phyloP scores from a whole-genome alignment of 805 yeast genomes.

The Phaffomyces opuntiae region DNA sequence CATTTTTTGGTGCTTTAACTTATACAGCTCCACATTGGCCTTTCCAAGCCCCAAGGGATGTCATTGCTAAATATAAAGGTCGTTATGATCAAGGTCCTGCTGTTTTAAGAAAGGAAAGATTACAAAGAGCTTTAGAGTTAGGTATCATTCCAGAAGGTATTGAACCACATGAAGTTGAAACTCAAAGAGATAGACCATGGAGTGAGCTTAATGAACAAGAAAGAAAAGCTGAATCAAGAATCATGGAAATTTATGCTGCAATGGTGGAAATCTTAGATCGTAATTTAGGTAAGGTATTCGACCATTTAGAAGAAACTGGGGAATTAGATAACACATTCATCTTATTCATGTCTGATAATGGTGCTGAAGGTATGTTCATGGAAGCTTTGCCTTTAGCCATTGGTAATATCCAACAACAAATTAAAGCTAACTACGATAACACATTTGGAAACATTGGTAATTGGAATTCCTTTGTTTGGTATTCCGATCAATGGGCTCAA shows the following conservation, averaged over 20 bases:
- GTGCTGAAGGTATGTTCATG: too few relatives aligned
- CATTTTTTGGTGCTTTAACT: slow-evolving; percentile 48
- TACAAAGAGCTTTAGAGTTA: slow-evolving; percentile 32
- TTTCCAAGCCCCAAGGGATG: slow-evolving; percentile 47
- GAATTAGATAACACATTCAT: slow-evolving; percentile 42
- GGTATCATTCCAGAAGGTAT: slow-evolving; percentile 23
- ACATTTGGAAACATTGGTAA: too few relatives aligned
- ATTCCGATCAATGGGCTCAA: slow-evolving; percentile 55
- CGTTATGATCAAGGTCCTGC: slow-evolving; percentile 43
- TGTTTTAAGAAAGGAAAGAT: slow-evolving; percentile 32
- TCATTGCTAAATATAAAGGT: slow-evolving; percentile 41
- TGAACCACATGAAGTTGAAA: too few relatives aligned
- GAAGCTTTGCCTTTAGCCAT: too few relatives aligned
- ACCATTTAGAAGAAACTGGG: slow-evolving; percentile 32
- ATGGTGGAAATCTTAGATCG: slow-evolving; percentile 52
- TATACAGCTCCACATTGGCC: slow-evolving; percentile 69
- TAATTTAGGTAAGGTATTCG: slow-evolving; percentile 43
- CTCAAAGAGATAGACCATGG: too few relatives aligned
- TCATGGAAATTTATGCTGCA: slow-evolving; percentile 32
- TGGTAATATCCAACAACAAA: too few relatives aligned
- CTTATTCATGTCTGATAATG: too few relatives aligned
- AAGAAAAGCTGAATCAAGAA: too few relatives aligned
- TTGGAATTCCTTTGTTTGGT: slow-evolving; percentile 15
- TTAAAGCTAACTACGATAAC: too few relatives aligned
- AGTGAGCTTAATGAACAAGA: too few relatives aligned